These are phyloP conservation scores for Sclerotinia minor DNA, from an alignment of 2,329 filamentous ascomycete genomes.

Conservation along the genomic window DNA sequence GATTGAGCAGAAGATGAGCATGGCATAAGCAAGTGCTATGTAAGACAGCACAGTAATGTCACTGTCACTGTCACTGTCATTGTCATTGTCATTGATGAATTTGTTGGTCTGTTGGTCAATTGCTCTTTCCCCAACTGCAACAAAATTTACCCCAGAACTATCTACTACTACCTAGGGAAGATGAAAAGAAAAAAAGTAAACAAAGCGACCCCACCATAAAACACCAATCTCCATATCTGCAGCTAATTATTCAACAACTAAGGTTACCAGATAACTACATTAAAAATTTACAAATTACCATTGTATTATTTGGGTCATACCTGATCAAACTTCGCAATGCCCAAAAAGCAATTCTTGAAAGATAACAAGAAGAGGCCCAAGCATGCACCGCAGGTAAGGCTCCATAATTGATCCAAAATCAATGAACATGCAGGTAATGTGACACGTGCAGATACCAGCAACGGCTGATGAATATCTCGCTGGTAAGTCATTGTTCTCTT, in stretches of 20 bases:
- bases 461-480: conserved; percentile 69
- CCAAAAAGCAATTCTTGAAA: conserved; percentile 43
- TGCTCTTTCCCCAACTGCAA: background rate
- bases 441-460: conserved; percentile 49
- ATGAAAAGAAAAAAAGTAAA: background rate
- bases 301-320: background rate
- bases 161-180: no score
- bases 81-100: background rate
- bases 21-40: background rate
- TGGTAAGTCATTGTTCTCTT: conserved; percentile 43
- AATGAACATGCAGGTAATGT: background rate
- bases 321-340: conserved; percentile 30
- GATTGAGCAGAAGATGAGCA: background rate
- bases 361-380: conserved; percentile 46
- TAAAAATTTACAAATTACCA: background rate
- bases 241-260: background rate
- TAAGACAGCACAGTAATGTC: background rate
- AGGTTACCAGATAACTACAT: background rate
- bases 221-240: background rate
- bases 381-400: conserved; percentile 36
- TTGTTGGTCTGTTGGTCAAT: no score
- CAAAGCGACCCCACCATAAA: conserved; percentile 6
- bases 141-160: background rate
- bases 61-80: no score
- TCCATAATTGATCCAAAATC: background rate